Conservation (phyloP, 768 basidiomycete species). For the Cubamyces sp. region DNA sequence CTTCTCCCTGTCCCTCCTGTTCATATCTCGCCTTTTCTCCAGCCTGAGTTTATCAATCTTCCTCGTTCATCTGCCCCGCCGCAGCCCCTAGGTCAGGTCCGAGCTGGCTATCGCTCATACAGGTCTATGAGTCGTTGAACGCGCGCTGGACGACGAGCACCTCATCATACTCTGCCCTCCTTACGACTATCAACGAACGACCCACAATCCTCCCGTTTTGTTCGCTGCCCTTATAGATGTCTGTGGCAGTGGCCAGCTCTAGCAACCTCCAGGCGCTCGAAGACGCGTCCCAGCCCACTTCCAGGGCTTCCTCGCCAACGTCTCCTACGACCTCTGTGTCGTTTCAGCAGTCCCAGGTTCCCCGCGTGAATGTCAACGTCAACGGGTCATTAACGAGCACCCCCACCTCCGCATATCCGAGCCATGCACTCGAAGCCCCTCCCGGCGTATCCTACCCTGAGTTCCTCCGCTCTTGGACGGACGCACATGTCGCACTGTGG, state of each 20-base stretch:
- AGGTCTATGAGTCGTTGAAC: slow-evolving; percentile 25
- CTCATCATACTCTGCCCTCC: not conserved
- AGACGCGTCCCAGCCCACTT: slow-evolving; percentile 41
- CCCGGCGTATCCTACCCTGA: slow-evolving; percentile 61
- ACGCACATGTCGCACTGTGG: slow-evolving; percentile 76
- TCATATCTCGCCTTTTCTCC: slow-evolving; percentile 14
- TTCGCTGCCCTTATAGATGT: slow-evolving; percentile 25
- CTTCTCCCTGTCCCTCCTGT: slow-evolving; percentile 9
- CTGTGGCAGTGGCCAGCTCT: slow-evolving; percentile 32
- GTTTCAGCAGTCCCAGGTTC: slow-evolving; percentile 41
- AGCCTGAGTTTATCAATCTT: slow-evolving; percentile 6
- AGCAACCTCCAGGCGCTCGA: slow-evolving; percentile 37
- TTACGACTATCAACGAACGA: slow-evolving; percentile 11
- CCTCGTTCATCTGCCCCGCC: not conserved
- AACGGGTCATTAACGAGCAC: slow-evolving; percentile 45
- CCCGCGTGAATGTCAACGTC: slow-evolving; percentile 37
- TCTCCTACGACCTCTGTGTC: slow-evolving; percentile 41
- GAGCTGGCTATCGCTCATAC: slow-evolving; percentile 17
- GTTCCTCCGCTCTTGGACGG: slow-evolving; percentile 72
- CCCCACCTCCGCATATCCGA: slow-evolving; percentile 41
- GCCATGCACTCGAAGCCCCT: slow-evolving; percentile 59
- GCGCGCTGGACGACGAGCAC: slow-evolving; percentile 22
- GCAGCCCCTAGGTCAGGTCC: slow-evolving; percentile 19
- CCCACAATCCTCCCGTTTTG: not conserved
- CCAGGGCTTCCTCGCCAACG: slow-evolving; percentile 40